Conservation (phyloP, 352 stramenopile species). For the Globisporangium splendens region DNA sequence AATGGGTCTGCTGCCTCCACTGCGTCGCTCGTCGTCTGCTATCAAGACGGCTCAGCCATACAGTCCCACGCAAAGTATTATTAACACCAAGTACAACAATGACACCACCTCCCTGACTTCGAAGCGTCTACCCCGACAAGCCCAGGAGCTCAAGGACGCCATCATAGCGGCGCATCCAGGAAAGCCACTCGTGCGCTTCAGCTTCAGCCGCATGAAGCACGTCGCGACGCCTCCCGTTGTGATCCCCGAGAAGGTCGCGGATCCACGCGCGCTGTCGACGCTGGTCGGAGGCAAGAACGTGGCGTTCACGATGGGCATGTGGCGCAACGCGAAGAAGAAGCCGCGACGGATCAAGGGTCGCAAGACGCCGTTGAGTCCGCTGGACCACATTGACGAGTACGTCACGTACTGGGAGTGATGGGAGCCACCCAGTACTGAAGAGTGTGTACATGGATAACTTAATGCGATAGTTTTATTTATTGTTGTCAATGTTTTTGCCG, state of each 20-base stretch:
- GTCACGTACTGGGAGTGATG: conserved; percentile 1
- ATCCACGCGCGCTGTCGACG: background rate
- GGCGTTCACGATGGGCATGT: conserved; percentile 6
- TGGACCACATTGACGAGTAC: conserved; percentile 7
- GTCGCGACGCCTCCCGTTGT: conserved; percentile 5
- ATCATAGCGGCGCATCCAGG: conserved; percentile 3
- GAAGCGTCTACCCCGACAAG: background rate
- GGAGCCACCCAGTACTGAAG: too few relatives aligned
- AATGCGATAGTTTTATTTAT: too few relatives aligned
- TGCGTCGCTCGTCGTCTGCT: background rate
- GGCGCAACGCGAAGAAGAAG: background rate
- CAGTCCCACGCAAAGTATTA: background rate
- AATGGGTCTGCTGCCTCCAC: background rate
- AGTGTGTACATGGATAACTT: too few relatives aligned
- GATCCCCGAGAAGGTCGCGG: conserved; percentile 2
- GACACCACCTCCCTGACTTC: background rate
- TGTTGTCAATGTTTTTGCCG: too few relatives aligned
- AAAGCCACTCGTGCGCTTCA: conserved; percentile 10
- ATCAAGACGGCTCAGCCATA: background rate
- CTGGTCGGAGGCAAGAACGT: background rate
- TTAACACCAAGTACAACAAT: background rate
- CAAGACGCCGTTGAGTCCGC: background rate
- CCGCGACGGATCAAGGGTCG: too few relatives aligned
- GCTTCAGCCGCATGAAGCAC: conserved; percentile 10
- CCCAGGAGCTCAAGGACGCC: conserved; percentile 11